phyloP scores from a whole-genome alignment of 371 early-diverging fungal genomes.

The Mortierella sp. region DNA sequence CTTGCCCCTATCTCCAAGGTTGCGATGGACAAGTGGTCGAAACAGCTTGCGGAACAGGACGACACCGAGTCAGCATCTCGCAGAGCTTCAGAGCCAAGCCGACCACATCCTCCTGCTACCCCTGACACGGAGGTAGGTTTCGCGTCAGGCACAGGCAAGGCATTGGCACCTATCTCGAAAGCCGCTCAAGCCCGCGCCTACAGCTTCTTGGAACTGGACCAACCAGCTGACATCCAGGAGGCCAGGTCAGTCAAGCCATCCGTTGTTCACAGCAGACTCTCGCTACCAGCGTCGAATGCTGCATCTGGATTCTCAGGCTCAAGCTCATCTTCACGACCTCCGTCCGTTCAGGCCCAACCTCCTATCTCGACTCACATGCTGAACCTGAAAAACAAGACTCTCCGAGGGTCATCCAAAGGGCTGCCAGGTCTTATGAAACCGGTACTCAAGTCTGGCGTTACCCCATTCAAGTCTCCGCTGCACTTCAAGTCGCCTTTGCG shows the following conservation, averaged over 20 bases:
- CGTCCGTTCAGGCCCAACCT: not conserved
- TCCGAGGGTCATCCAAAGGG: conserved; percentile 16
- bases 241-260: not conserved
- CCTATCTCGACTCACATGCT: conserved; percentile 41
- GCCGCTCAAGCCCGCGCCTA: conserved; percentile 32
- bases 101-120: not conserved
- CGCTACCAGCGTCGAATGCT: not conserved
- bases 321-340: not conserved
- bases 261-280: not conserved
- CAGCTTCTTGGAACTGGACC: conserved; percentile 31
- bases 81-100: not conserved
- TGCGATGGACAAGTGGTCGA: too few species aligned
- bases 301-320: not conserved
- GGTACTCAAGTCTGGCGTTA: not conserved
- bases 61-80: not conserved
- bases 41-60: conserved; percentile 24
- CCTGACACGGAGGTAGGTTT: conserved; percentile 15
- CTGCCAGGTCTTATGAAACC: conserved; percentile 9
- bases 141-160: conserved; percentile 25
- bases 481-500: not conserved
- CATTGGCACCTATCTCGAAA: conserved; percentile 38
- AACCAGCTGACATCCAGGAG: not conserved
- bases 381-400: conserved; percentile 37
- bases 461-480: conserved; percentile 30
- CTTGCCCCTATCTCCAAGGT: too few species aligned